Conservation (phyloP, 129 eudicot species). For the Calendula officinalis region DNA sequence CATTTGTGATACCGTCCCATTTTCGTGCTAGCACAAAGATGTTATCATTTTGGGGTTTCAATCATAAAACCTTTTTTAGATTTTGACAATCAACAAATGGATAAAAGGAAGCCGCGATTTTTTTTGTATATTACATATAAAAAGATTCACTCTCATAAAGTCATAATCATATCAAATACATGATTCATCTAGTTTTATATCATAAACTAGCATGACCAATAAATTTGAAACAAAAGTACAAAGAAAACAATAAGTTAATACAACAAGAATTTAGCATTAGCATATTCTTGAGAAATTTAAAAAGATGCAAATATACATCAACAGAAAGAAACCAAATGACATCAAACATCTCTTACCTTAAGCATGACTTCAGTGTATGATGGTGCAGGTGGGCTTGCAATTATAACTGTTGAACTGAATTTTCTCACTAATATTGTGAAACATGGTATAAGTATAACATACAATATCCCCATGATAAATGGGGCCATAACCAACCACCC, state of each 20-base stretch:
- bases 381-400: constrained; percentile 48
- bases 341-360: constrained; percentile 69
- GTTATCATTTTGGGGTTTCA: no score
- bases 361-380: constrained; percentile 56
- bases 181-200: neutral
- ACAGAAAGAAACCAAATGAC: neutral
- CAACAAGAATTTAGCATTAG: no score
- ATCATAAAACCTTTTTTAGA: no score
- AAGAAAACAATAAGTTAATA: no score
- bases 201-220: neutral
- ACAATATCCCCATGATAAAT: constrained; percentile 52
- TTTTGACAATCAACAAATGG: no score
- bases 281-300: no score
- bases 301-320: neutral
- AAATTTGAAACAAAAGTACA: no score
- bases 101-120: no score
- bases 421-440: constrained; percentile 65
- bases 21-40: no score
- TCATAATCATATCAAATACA: neutral
- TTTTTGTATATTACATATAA: no score
- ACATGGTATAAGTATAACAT: constrained; percentile 61
- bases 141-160: neutral
- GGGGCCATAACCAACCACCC: constrained; percentile 92
- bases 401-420: constrained; percentile 32
- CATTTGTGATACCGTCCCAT: no score